Evolutionary conservation across 306 rosid species (phyloP), one percentile per base, ranked within the genome.

Genomic region (Fragaria nilgerrensis): DNA sequence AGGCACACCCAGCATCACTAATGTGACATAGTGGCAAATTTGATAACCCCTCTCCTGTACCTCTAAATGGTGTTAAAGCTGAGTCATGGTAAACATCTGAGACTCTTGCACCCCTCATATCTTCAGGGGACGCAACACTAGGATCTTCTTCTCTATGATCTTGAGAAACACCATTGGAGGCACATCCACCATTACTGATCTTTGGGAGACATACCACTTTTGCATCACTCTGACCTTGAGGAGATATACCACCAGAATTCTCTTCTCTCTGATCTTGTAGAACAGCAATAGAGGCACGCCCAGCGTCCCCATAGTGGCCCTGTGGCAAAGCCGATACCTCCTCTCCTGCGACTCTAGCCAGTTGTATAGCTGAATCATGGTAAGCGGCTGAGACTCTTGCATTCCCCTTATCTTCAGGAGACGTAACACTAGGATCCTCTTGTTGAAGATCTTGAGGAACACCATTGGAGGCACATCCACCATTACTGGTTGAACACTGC

Each of bases 311-410:
- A 73, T 61, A 74, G 25, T 84, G 79, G 74, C 84, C 65, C 71
- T 84, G 88, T 2, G 83, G 87, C 73, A 82, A 82, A 84, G 67
- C 61, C 16, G 85, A 80, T 15, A 59, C 68, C 73, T 73, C 76
- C 43, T 70, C 78, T 82, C 75, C 86, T 16, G 69, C 69, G 15
- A 41, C 69, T 58, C 85, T 90, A 69, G 92, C 89, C 72, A 83
- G 55, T 73, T 97, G 91, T 77, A 81, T 23, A 77, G 89, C 79
- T 64, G 86, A 90, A 52, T 90, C 92, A 58, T 62, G 83, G 85
- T 73, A 79, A 71, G 69, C 59, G 23, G 79, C 89, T 3, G 81
- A 74, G 75, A 64, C 64, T 61, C 81, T 67, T 15, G 55, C 78
- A 32, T 74, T 75, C 68, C 79, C 22, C 64, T 70, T 62, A 68